Evolutionary conservation across 768 basidiomycete species (phyloP), one percentile per base, ranked within the genome.

Genomic region (Xanthoconium stramineum): DNA sequence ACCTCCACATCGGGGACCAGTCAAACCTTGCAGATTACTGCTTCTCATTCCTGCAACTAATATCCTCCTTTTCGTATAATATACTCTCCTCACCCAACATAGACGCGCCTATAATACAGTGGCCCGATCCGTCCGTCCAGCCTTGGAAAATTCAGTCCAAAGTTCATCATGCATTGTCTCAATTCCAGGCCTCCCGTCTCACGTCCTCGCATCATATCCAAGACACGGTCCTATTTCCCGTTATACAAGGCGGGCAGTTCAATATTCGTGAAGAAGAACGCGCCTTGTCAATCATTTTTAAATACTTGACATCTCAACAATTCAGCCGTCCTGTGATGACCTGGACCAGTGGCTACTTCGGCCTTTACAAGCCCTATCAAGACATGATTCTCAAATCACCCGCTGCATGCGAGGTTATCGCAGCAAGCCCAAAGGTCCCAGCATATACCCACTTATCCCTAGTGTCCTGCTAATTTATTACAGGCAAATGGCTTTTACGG

Each of bases 401-500:
- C 30, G 71, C 83, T 29, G 76, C 81, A 38, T 87, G 87, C 50
- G 73, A 86, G 32, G 86, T 99, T 55, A 81, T 98, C 5, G 89
- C 86, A 24, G 89, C 97, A 3, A 84, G 88, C 57, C 97, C 97
- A 3, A 84, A 89, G 78, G 95, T 94, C 50, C 78, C 52, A 38
- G 3, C 53, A 20, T 30, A 24, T 33, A 37, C 32, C 33, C 47
- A 48, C 20, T 35, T 55, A 12, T 42, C 6, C 3, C 17, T 20
- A 35, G 9, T 20, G 24, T 47, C 35, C 37, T 49, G 33, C 53
- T 63, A 9, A 54, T 47, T 53, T 24, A 15, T 50, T 11, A 17
- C 48, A 98, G 94, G 94, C 97, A 20, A 99, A 99, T 66, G 97
- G 97, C 0, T 99, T 99, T 69, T 93, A 84, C 68, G 88, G 87